Evolutionary conservation across 139 green algal species (phyloP), one percentile per base, ranked within the genome.

Genomic region (Zygnema circumcarinatum): DNA sequence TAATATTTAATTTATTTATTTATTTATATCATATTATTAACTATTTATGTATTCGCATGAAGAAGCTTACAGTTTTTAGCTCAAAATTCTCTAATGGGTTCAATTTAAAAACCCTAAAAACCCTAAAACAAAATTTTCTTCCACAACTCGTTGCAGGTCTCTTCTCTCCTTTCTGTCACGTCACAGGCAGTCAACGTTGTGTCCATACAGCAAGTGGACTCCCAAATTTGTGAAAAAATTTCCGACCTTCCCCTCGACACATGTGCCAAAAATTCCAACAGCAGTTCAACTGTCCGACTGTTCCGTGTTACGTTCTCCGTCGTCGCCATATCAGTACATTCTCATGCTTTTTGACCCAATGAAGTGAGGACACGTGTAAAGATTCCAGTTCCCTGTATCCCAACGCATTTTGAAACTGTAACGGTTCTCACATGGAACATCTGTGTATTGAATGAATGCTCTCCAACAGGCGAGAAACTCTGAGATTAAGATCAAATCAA

Each of bases 51-150:
- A 76, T 38, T 2, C 38, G 81, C 35, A 83, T 94, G 33, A 93
- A 95, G 79, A 85, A 86, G 2, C 76, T 67, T 32, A 91, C 91
- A 36, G 74, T 67, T 42, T 96, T 92, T 90, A 95, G 93, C 85
- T 20, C 69, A 36, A 92, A 83, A 32, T 93, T 92, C 7, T 31
- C n/a, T n/a, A n/a, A n/a, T n/a, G n/a, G n/a, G n/a, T n/a, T n/a
- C n/a, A n/a, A n/a, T n/a, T n/a, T n/a, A n/a, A n/a, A n/a, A n/a
- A n/a, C n/a, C n/a, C n/a, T n/a, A n/a, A n/a, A n/a, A n/a, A 22
- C 2, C n/a, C 94, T 20, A 93, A 96, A 33, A 93, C 94, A 33
- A 95, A 93, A 7, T 62, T 62, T 62, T 62, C 7, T 62, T 62
- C 7, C 47, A 25, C 16, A 25, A 25, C 47, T 62, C 47, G 47